Evolutionary conservation across 2,329 filamentous ascomycete species (phyloP).

Genomic region (Ascochyta viciae-villosae): DNA sequence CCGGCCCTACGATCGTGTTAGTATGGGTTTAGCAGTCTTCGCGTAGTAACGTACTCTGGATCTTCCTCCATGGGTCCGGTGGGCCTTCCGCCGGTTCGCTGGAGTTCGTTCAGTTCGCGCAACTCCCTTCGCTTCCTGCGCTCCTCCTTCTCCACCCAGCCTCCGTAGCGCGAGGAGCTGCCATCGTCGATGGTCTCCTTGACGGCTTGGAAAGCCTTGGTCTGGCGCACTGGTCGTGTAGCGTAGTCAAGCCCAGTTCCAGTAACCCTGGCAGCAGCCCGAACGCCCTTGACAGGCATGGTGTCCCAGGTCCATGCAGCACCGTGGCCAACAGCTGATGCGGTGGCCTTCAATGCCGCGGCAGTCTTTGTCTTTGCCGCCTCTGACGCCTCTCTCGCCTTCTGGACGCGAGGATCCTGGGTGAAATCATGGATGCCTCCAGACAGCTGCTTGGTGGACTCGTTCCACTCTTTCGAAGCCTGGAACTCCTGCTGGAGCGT

Average conservation of each 20-base stretch:
- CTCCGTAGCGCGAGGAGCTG: constrained; percentile 92
- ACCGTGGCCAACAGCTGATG: constrained; percentile 84
- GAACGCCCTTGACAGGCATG: constrained; percentile 85
- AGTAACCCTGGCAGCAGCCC: constrained; percentile 84
- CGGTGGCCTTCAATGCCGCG: constrained; percentile 83
- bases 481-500: constrained; percentile 95
- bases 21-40: neutral
- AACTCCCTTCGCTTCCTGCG: constrained; percentile 78
- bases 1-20: constrained; percentile 70
- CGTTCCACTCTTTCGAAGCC: constrained; percentile 98
- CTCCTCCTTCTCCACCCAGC: constrained; percentile 97
- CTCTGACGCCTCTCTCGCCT: constrained; percentile 82
- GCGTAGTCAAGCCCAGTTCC: constrained; percentile 89
- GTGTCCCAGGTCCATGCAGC: constrained; percentile 99
- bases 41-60: constrained; percentile 72
- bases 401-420: constrained; percentile 89
- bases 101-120: constrained; percentile 68
- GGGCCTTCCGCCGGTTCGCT: constrained; percentile 55
- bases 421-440: constrained; percentile 89
- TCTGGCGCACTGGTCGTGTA: constrained; percentile 92
- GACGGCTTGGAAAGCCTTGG: constrained; percentile 90
- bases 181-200: constrained; percentile 97
- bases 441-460: constrained; percentile 93
- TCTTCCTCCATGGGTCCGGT: constrained; percentile 77
- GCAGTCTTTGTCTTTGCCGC: constrained; percentile 80